phyloP scores from a whole-genome alignment of 139 green algal genomes.

The Picochlorum sp. region DNA sequence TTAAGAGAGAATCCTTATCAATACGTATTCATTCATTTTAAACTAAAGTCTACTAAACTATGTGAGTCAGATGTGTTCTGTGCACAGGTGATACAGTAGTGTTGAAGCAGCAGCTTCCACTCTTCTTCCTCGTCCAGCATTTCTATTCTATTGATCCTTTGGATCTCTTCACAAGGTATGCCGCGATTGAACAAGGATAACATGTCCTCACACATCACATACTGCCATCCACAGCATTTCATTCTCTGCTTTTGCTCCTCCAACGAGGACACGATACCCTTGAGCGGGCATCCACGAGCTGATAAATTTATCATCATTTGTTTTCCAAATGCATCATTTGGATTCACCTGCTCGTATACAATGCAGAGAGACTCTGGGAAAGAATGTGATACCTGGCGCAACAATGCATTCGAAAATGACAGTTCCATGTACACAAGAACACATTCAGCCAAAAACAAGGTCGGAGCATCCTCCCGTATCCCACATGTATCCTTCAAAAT shows the following conservation, averaged over 20 bases:
- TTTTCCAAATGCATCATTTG: conserved; percentile 76
- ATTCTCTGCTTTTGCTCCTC: conserved; percentile 51
- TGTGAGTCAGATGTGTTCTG: background rate
- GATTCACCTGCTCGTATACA: conserved; percentile 78
- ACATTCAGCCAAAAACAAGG: conserved; percentile 74
- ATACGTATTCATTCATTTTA: too few relatives aligned
- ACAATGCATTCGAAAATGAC: conserved; percentile 29
- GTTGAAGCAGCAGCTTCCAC: conserved; percentile 89
- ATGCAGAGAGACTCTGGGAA: conserved; percentile 41
- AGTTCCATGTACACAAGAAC: conserved; percentile 81
- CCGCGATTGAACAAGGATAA: conserved; percentile 56
- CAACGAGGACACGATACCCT: conserved; percentile 48
- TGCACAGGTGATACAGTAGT: conserved; percentile 74
- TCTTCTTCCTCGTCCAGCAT: conserved; percentile 95
- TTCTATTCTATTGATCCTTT: conserved; percentile 40
- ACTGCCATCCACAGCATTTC: conserved; percentile 42
- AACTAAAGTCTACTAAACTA: too few relatives aligned
- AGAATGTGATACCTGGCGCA: conserved; percentile 26
- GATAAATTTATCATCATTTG: conserved; percentile 84
- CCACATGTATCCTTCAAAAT: conserved; percentile 33
- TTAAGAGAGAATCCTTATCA: too few relatives aligned
- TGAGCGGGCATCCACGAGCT: conserved; percentile 68
- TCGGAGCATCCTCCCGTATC: conserved; percentile 48
- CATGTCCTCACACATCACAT: conserved; percentile 52
- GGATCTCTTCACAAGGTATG: conserved; percentile 41